Conservation (phyloP, 2,329 filamentous ascomycete genomes). For the Taxawa tesnikishii region DNA sequence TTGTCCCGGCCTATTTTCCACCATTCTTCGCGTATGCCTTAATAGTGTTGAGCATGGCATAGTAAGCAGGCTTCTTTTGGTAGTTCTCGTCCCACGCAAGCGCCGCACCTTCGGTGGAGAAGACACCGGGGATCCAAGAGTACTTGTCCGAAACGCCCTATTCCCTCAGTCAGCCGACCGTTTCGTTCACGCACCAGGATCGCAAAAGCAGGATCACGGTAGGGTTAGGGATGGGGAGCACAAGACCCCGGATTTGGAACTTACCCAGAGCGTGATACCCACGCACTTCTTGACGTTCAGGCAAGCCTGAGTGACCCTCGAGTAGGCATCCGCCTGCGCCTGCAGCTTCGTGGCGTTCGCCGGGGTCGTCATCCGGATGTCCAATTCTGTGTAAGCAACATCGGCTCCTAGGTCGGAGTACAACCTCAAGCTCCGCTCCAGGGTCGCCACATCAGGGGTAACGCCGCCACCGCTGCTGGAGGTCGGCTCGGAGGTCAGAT, state of each 20-base stretch:
- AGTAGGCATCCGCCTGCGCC: conserved; percentile 37
- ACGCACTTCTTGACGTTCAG: conserved; percentile 23
- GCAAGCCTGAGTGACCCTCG: conserved; percentile 22
- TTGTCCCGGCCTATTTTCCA: too few species aligned
- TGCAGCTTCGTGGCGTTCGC: conserved; percentile 13
- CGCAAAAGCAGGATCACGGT: conserved; percentile 16
- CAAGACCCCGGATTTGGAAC: conserved; percentile 16
- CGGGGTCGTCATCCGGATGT: conserved; percentile 35
- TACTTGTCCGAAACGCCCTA: conserved; percentile 30
- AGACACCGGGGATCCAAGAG: conserved; percentile 27
- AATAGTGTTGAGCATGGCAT: conserved; percentile 4
- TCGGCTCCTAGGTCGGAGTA: conserved; percentile 43
- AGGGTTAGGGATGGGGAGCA: too few species aligned
- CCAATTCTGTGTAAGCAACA: conserved; percentile 52
- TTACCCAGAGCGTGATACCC: conserved; percentile 38
- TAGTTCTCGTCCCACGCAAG: conserved; percentile 33
- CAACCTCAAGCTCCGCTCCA: conserved; percentile 32
- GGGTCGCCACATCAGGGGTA: conserved; percentile 16
- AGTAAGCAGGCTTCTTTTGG: conserved; percentile 35
- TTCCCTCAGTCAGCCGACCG: background rate
- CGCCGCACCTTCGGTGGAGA: conserved; percentile 24
- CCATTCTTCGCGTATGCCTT: too few species aligned
- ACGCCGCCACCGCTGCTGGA: conserved; percentile 11
- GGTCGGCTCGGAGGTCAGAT: conserved; percentile 33
- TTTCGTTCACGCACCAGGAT: too few species aligned